Evolutionary conservation across 768 basidiomycete genomes (phyloP).

Genomic region (Termitomyces sp.): DNA sequence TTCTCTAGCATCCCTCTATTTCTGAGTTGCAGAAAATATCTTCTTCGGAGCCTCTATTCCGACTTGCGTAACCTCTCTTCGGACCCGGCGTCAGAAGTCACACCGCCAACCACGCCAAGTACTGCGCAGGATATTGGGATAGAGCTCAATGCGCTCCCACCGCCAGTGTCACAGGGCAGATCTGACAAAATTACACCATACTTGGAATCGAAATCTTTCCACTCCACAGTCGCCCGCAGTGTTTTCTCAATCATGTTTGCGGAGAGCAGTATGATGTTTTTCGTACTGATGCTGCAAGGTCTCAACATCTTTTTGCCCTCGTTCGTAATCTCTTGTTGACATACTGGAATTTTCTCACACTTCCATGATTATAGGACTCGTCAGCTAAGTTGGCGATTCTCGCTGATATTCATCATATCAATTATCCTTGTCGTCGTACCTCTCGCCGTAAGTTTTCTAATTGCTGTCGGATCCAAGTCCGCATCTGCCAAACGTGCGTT

Average conservation of each 20-base stretch:
- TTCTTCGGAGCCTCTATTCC: slow-evolving; percentile 56
- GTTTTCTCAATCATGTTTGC: slow-evolving; percentile 72
- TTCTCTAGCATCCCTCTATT: slow-evolving; percentile 46
- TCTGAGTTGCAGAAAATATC: slow-evolving; percentile 54
- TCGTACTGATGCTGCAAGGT: slow-evolving; percentile 72
- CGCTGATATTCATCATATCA: slow-evolving; percentile 56
- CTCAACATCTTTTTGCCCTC: slow-evolving; percentile 46
- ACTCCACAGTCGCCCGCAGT: slow-evolving; percentile 53
- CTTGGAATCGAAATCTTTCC: slow-evolving; percentile 27
- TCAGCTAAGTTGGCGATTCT: slow-evolving; percentile 64
- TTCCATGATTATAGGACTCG: slow-evolving; percentile 44
- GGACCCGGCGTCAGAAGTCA: slow-evolving; percentile 18
- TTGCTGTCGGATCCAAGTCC: slow-evolving; percentile 39
- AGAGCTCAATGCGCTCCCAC: slow-evolving; percentile 39
- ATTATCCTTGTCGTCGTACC: slow-evolving; percentile 68
- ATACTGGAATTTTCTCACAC: not conserved
- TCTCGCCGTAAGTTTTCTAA: slow-evolving; percentile 55
- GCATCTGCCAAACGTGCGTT: slow-evolving; percentile 21
- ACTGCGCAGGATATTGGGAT: slow-evolving; percentile 23
- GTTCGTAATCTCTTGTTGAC: slow-evolving; percentile 28
- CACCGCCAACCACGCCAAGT: slow-evolving; percentile 18
- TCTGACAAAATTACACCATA: slow-evolving; percentile 16
- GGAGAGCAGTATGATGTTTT: slow-evolving; percentile 71
- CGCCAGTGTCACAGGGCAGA: slow-evolving; percentile 31
- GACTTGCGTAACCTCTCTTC: slow-evolving; percentile 51